phyloP scores from a whole-genome alignment of 2,329 filamentous ascomycete species.

The Atkinsonella hypoxylon region DNA sequence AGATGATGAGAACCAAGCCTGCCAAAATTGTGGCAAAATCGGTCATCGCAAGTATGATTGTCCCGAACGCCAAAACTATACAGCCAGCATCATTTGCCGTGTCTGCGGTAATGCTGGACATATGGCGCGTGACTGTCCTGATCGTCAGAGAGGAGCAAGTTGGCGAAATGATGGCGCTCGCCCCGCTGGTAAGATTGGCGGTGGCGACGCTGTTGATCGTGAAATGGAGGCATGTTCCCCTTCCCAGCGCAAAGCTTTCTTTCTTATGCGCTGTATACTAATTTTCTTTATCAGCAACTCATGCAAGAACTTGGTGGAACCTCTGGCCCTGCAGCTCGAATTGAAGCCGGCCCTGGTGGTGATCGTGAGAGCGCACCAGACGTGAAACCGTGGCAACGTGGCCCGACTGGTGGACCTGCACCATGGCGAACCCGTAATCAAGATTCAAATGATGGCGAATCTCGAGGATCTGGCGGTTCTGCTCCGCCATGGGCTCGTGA shows the following conservation, averaged over 20 bases:
- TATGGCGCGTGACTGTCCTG: constrained; percentile 96
- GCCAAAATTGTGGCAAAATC: constrained; percentile 98
- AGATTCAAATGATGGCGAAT: constrained; percentile 35
- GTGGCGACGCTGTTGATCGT: constrained; percentile 76
- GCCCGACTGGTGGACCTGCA: constrained; percentile 70
- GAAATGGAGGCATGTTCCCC: constrained; percentile 75
- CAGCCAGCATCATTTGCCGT: constrained; percentile 98
- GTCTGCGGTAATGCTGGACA: constrained; percentile 96
- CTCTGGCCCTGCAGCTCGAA: constrained; percentile 59
- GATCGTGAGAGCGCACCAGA: constrained; percentile 42
- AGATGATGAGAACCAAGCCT: constrained; percentile 98
- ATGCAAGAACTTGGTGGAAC: constrained; percentile 93
- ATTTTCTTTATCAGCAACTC: constrained; percentile 51
- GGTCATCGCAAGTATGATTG: constrained; percentile 98
- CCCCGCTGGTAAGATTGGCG: constrained; percentile 55
- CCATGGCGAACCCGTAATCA: constrained; percentile 58
- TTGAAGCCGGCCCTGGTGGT: constrained; percentile 68
- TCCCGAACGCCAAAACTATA: constrained; percentile 94
- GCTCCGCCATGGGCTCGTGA: constrained; percentile 53
- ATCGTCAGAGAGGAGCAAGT: constrained; percentile 78
- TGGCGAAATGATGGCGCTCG: constrained; percentile 68
- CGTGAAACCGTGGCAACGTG: constrained; percentile 79
- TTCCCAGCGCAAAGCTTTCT: neutral
- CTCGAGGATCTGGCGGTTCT: constrained; percentile 32
- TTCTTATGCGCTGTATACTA: no score